Conservation (phyloP, 2,329 filamentous ascomycete species). For the Aureobasidium pullulans region DNA sequence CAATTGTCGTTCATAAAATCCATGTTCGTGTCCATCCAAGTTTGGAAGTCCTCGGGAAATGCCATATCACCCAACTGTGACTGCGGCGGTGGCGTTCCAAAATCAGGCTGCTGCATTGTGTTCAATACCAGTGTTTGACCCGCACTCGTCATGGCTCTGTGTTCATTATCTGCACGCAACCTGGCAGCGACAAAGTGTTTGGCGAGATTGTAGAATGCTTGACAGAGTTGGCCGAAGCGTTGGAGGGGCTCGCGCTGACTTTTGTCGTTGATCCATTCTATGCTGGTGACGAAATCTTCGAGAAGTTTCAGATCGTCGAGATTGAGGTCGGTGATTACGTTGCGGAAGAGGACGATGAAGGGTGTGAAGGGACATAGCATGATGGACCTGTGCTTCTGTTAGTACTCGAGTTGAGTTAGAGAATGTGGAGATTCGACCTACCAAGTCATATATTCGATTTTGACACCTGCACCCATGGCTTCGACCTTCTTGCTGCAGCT, state of each 20-base stretch:
- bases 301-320: slow-evolving; percentile 19
- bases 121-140: background rate
- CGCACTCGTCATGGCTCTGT: background rate
- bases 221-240: slow-evolving; percentile 18
- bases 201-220: slow-evolving; percentile 21
- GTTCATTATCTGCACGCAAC: slow-evolving; percentile 1
- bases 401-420: background rate
- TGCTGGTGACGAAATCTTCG: slow-evolving; percentile 19
- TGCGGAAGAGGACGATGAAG: slow-evolving; percentile 50
- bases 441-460: slow-evolving; percentile 6
- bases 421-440: background rate
- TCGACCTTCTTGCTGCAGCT: background rate
- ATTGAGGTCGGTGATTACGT: slow-evolving; percentile 21
- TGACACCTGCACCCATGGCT: background rate
- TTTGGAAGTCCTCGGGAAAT: background rate
- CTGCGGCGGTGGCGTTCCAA: background rate
- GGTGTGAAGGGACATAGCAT: slow-evolving; percentile 53
- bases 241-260: slow-evolving; percentile 9
- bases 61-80: background rate
- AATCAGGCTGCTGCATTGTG: background rate
- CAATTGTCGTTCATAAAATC: slow-evolving; percentile 10
- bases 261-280: slow-evolving; percentile 13
- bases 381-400: background rate
- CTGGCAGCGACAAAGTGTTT: slow-evolving; percentile 17
- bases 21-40: slow-evolving; percentile 10